Percentiles rank a stretch among this genome's conserved stretches.
Evolutionary conservation across 805 yeast species (phyloP).

Genomic region (Tetrapisispora fleetii): DNA sequence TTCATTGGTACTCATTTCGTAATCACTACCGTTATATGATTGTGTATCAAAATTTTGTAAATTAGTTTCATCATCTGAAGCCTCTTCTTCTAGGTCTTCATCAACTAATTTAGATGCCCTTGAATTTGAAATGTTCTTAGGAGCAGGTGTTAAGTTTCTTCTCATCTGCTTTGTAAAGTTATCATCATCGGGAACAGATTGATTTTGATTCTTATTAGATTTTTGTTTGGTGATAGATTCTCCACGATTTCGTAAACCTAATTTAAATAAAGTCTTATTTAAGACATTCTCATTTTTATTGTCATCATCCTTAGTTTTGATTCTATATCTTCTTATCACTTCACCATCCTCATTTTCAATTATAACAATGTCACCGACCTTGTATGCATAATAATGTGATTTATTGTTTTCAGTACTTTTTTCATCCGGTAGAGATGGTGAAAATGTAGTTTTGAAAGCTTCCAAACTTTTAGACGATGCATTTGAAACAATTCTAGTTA

Average conservation of each 20-base stretch:
- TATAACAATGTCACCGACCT: constrained; percentile 63
- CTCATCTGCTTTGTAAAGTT: neutral
- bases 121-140: constrained; percentile 2
- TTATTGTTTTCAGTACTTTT: constrained; percentile 1
- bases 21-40: neutral
- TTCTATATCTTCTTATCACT: constrained; percentile 68
- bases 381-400: constrained; percentile 45
- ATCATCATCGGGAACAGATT: neutral
- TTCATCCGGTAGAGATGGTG: neutral
- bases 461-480: constrained; percentile 13
- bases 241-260: constrained; percentile 34
- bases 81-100: constrained; percentile 9
- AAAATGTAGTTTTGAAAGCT: neutral
- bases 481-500: constrained; percentile 6
- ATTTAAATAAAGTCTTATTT: constrained; percentile 42
- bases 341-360: constrained; percentile 93
- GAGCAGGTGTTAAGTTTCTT: constrained; percentile 7
- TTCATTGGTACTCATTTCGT: neutral
- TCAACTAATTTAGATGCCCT: neutral
- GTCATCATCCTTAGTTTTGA: constrained; percentile 44
- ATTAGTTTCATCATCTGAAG: constrained; percentile 8
- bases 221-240: constrained; percentile 4
- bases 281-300: constrained; percentile 17
- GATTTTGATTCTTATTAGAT: constrained; percentile 1
- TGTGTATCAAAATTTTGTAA: neutral